Evolutionary conservation across 73 alveolate species (phyloP).

Genomic region (Tetrahymena malaccensis): DNA sequence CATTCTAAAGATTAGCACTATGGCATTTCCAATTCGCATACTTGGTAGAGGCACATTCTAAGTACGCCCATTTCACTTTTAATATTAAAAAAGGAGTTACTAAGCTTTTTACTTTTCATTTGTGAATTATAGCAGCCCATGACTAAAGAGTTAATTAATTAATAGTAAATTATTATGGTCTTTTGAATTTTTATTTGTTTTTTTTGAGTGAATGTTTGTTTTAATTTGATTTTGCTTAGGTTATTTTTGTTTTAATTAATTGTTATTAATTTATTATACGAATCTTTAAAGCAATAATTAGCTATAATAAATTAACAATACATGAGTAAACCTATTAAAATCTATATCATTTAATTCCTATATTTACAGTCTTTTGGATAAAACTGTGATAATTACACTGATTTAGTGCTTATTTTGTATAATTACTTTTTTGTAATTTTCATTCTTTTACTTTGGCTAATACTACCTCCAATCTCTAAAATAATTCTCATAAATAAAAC

Average conservation of each 20-base stretch:
- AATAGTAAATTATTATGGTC: neutral
- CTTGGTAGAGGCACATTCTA: neutral
- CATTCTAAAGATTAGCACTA: neutral
- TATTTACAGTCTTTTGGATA: neutral
- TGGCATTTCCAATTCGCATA: neutral
- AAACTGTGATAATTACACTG: neutral
- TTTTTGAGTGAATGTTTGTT: no score
- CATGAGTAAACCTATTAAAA: neutral
- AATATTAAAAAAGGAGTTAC: neutral
- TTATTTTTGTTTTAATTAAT: neutral
- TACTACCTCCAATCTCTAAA: no score
- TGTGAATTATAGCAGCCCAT: neutral
- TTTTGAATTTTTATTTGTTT: neutral
- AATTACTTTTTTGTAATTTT: no score
- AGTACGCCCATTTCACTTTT: neutral
- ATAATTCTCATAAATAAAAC: no score
- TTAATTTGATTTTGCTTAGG: neutral
- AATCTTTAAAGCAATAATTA: neutral
- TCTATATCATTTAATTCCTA: neutral
- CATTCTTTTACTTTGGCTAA: no score
- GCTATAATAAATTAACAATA: neutral
- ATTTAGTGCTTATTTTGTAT: neutral
- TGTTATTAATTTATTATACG: neutral
- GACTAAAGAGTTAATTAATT: neutral
- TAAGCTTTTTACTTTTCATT: neutral